Conservation (phyloP, 768 basidiomycete species). For the Postia placenta region DNA sequence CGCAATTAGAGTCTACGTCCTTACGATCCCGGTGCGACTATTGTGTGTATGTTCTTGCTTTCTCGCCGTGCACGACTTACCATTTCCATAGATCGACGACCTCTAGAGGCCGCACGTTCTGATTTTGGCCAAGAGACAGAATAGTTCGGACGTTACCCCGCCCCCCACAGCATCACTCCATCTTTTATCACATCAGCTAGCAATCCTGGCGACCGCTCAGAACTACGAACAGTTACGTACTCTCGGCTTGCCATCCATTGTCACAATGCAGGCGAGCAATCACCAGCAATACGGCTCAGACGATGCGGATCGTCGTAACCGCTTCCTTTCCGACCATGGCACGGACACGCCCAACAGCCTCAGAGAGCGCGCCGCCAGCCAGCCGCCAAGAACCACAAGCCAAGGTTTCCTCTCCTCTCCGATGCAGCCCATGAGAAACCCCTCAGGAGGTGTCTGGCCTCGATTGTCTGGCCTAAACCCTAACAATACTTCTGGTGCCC, state of each 20-base stretch:
- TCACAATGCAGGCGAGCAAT: constrained; percentile 28
- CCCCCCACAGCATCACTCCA: no score
- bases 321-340: constrained; percentile 42
- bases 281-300: constrained; percentile 32
- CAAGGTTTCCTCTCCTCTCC: constrained; percentile 44
- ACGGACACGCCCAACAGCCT: constrained; percentile 36
- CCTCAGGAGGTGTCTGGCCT: constrained; percentile 29
- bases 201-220: constrained; percentile 18
- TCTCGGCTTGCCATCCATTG: constrained; percentile 20
- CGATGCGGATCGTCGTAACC: constrained; percentile 56
- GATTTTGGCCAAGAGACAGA: no score
- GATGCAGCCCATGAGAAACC: constrained; percentile 45
- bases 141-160: no score
- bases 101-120: not conserved
- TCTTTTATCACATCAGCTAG: not conserved
- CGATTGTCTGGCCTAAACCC: constrained; percentile 41
- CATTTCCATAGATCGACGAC: not conserved
- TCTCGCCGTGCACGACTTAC: not conserved
- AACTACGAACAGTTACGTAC: constrained; percentile 19
- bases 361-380: constrained; percentile 64
- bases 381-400: constrained; percentile 53
- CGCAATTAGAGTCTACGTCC: not conserved
- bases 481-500: constrained; percentile 28
- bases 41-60: not conserved
- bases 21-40: not conserved